Evolutionary conservation across 2,329 filamentous ascomycete genomes (phyloP).

Genomic region (Sphaerulina vaccinii): DNA sequence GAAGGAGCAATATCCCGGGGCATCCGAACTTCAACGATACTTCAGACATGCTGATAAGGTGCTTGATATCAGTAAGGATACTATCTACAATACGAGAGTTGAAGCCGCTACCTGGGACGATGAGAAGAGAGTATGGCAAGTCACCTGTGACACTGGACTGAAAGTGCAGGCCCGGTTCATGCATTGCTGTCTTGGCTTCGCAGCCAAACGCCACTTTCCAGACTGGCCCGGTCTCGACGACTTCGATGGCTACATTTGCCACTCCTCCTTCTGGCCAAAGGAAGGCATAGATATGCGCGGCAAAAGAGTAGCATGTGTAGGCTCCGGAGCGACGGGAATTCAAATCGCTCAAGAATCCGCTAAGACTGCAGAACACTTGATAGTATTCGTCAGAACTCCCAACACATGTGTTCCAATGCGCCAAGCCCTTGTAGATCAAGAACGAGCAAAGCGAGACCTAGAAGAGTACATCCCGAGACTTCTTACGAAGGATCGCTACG

Average conservation of each 20-base stretch:
- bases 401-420: constrained; percentile 64
- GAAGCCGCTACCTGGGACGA: constrained; percentile 54
- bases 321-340: constrained; percentile 44
- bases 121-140: constrained; percentile 48
- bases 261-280: constrained; percentile 42
- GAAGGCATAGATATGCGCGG: constrained; percentile 23
- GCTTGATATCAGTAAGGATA: constrained; percentile 57
- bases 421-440: constrained; percentile 36
- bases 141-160: constrained; percentile 52
- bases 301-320: constrained; percentile 43
- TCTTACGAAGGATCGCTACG: constrained; percentile 42
- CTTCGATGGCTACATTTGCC: constrained; percentile 23
- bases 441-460: constrained; percentile 19
- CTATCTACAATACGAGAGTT: constrained; percentile 57
- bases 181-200: constrained; percentile 16
- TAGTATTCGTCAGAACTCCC: constrained; percentile 65
- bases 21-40: constrained; percentile 53
- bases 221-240: constrained; percentile 20
- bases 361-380: constrained; percentile 42
- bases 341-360: constrained; percentile 37
- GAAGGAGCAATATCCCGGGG: constrained; percentile 32
- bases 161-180: constrained; percentile 19
- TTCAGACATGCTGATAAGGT: constrained; percentile 61
- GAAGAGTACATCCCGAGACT: constrained; percentile 11
- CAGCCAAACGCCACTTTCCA: constrained; percentile 14